Base-by-base conservation (phyloP, 257 asterid genomes). In the Nyctanthes arbortristis region DNA sequence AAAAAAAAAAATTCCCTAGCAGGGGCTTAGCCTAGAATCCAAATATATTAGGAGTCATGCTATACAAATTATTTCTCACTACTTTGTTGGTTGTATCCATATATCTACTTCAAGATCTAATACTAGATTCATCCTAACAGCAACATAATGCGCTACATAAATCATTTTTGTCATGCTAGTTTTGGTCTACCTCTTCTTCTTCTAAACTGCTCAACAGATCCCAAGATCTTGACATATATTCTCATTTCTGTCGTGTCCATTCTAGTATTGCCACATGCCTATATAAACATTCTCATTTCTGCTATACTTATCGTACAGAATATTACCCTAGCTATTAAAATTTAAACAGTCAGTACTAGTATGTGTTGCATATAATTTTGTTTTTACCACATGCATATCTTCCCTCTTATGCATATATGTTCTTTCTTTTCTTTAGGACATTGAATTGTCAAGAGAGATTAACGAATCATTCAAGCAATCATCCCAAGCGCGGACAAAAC, bases 381-480 rank as follows among this genome's bases (percentile, higher is more conserved):
- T n/a, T n/a, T n/a, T n/a, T n/a, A n/a, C n/a, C n/a, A n/a, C n/a
- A n/a, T n/a, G n/a, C n/a, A n/a, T n/a, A n/a, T n/a, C n/a, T n/a
- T n/a, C n/a, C n/a, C n/a, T n/a, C n/a, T n/a, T n/a, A n/a, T 24
- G 5, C 30, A 24, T 52, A 52, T 52, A 52, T 9, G 16, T 52
- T 52, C 30, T 22, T 52, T 52, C 59, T 52, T 52, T 52, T 52
- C 29, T 52, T 16, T 10, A 94, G 99, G 99, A 94, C 75, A 79
- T 94, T 70, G 98, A 94, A 75, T 70, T 94, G 72, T 91, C 99
- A 32, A 94, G 89, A 79, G 98, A 94, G 85, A 91, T 94, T 56
- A 94, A 94, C 73, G 99, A 94, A 69, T 94, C 98, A 29, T 94
- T 94, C 89, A 94, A 82, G 89, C 99, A 94, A 76, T 94, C 99